Evolutionary conservation across 352 stramenopile species (phyloP).

Genomic region (Pythium periplocum): DNA sequence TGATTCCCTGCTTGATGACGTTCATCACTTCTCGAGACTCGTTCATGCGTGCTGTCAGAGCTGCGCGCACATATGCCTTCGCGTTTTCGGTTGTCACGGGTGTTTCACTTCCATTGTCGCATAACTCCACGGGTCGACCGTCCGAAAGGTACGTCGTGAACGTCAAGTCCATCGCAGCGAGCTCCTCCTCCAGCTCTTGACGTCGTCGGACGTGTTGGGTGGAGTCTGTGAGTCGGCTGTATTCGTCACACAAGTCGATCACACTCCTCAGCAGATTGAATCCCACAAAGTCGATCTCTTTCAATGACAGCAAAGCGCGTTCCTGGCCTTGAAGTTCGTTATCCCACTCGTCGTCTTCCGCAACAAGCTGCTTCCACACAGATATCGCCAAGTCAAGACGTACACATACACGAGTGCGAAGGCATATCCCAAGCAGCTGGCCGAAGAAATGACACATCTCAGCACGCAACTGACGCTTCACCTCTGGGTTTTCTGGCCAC

Average conservation of each 20-base stretch:
- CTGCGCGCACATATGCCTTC: conserved; percentile 33
- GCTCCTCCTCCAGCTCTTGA: conserved; percentile 31
- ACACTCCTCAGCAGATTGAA: conserved; percentile 55
- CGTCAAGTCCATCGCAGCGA: conserved; percentile 58
- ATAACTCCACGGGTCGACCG: conserved; percentile 41
- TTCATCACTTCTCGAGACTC: conserved; percentile 51
- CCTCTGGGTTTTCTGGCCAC: conserved; percentile 29
- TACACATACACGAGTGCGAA: conserved; percentile 77
- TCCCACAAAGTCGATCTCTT: conserved; percentile 61
- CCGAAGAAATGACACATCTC: conserved; percentile 90
- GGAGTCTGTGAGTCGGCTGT: conserved; percentile 1
- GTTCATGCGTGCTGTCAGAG: conserved; percentile 32
- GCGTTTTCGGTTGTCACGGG: conserved; percentile 47
- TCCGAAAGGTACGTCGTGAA: conserved; percentile 79
- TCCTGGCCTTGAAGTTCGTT: conserved; percentile 14
- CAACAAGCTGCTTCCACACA: conserved; percentile 74
- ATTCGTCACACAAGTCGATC: conserved; percentile 20
- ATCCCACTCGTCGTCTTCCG: conserved; percentile 19
- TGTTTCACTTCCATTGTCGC: conserved; percentile 23
- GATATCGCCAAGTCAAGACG: conserved; percentile 63
- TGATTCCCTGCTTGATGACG: conserved; percentile 67
- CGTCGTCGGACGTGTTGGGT: neutral
- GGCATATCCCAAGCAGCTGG: conserved; percentile 85
- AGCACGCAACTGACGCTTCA: conserved; percentile 52
- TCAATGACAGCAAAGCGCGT: conserved; percentile 33